Conservation (phyloP, 179 eudicot species). For the Patellifolia procumbens region DNA sequence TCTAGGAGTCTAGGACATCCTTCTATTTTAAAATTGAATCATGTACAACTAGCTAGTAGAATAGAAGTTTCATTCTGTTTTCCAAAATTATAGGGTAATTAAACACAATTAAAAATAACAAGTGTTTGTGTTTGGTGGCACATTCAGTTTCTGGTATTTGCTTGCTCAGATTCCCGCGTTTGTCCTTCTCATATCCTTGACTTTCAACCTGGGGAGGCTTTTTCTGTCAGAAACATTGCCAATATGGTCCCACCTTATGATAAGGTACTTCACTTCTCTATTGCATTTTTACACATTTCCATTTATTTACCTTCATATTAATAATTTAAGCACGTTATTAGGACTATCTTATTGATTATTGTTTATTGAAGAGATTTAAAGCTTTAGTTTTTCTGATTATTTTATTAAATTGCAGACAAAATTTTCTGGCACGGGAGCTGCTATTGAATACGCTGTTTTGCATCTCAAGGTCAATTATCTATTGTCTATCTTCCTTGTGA, state of each 20-base stretch:
- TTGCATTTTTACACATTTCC: neutral
- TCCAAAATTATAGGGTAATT: neutral
- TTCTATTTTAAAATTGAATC: neutral
- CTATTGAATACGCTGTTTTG: conserved; percentile 90
- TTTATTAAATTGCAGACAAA: conserved; percentile 46
- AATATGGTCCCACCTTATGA: conserved; percentile 94
- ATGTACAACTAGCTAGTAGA: neutral
- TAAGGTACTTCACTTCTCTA: conserved; percentile 40
- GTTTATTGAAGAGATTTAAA: neutral
- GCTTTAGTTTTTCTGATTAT: neutral
- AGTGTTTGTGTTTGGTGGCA: conserved; percentile 4
- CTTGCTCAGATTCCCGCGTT: conserved; percentile 97
- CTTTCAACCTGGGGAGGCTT: conserved; percentile 95
- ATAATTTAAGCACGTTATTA: neutral
- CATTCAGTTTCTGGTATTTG: conserved; percentile 60
- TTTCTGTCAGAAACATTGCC: conserved; percentile 84
- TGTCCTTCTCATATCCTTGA: conserved; percentile 89
- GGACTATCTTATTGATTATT: neutral
- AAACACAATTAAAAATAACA: no score
- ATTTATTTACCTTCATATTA: no score
- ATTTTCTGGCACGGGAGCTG: conserved; percentile 81
- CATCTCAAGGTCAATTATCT: conserved; percentile 57
- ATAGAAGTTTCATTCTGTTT: conserved; percentile 21
- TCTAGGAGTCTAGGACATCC: neutral
- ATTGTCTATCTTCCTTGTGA: neutral